Conservation (phyloP, 1,284 basidiomycete species). For the Naganishia sp. region DNA sequence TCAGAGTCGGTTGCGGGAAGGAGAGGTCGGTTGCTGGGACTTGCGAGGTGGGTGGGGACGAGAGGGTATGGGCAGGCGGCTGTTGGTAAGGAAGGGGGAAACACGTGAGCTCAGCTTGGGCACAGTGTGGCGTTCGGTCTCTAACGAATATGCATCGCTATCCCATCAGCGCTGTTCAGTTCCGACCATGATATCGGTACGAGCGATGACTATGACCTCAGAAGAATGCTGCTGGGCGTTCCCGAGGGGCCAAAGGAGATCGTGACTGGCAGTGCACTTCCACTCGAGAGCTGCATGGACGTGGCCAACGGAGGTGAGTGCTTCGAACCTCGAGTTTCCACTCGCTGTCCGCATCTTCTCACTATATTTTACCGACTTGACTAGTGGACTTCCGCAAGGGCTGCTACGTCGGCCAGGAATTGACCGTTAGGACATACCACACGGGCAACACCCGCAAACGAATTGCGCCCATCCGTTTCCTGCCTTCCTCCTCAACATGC, state of each 20-base stretch:
- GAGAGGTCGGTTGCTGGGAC: conserved; percentile 59
- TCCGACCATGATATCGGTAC: conserved; percentile 27
- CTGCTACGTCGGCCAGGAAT: conserved; percentile 96
- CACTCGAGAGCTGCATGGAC: conserved; percentile 92
- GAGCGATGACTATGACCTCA: conserved; percentile 64
- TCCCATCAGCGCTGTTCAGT: conserved; percentile 21
- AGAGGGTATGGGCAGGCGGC: conserved; percentile 70
- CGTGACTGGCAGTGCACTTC: conserved; percentile 72
- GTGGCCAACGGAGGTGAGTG: conserved; percentile 83
- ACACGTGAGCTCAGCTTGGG: conserved; percentile 61
- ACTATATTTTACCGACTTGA: not conserved
- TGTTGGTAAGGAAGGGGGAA: conserved; percentile 69
- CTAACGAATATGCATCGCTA: not conserved
- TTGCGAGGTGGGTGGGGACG: conserved; percentile 60
- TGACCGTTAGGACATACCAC: conserved; percentile 95
- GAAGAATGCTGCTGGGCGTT: conserved; percentile 79
- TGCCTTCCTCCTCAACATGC: conserved; percentile 46
- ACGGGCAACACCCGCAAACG: conserved; percentile 91
- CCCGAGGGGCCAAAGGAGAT: conserved; percentile 85
- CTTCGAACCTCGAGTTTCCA: not conserved
- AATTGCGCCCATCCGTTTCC: conserved; percentile 69
- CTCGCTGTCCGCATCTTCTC: not conserved
- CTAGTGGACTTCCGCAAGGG: conserved; percentile 95
- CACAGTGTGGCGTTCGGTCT: not conserved
- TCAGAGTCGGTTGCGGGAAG: conserved; percentile 11